Evolutionary conservation across 106 monocot species (phyloP).

Genomic region (Agapanthus africanus): DNA sequence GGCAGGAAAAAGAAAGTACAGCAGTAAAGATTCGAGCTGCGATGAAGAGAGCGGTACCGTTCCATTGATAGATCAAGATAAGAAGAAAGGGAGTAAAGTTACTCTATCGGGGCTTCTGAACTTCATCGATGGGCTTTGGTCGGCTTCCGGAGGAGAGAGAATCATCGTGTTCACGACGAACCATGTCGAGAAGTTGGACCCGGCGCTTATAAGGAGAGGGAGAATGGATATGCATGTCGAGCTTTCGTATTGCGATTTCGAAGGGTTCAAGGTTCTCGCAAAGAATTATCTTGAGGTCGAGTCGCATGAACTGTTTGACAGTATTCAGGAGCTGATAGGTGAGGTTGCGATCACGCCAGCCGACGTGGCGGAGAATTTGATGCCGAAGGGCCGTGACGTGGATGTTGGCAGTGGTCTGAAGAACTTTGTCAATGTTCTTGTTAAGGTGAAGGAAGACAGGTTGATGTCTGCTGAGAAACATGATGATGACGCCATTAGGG

Average conservation of each 20-base stretch:
- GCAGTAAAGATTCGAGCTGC: neutral
- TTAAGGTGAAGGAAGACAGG: too few relatives aligned
- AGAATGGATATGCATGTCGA: conserved; percentile 25
- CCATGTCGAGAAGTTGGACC: conserved; percentile 25
- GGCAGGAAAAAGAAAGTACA: conserved; percentile 12
- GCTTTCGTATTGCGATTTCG: conserved; percentile 5
- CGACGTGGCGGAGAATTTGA: conserved; percentile 25
- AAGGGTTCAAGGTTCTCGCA: conserved; percentile 6
- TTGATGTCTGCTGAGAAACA: too few relatives aligned
- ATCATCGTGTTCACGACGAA: conserved; percentile 32
- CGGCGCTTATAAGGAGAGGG: conserved; percentile 27
- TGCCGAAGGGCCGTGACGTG: too few relatives aligned
- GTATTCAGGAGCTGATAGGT: conserved; percentile 6
- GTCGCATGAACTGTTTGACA: conserved; percentile 2
- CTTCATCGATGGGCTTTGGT: conserved; percentile 36
- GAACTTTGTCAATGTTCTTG: too few relatives aligned
- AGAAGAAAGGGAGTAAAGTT: conserved; percentile 12
- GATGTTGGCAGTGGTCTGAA: too few relatives aligned
- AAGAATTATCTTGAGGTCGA: conserved; percentile 10
- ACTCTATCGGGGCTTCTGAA: conserved; percentile 32
- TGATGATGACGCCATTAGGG: too few relatives aligned
- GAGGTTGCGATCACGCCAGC: conserved; percentile 21
- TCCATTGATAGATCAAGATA: neutral
- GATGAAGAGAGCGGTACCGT: conserved; percentile 2
- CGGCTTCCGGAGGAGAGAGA: conserved; percentile 26